Evolutionary conservation across 1,284 basidiomycete genomes (phyloP).

Genomic region (Rhizoctonia solani): DNA sequence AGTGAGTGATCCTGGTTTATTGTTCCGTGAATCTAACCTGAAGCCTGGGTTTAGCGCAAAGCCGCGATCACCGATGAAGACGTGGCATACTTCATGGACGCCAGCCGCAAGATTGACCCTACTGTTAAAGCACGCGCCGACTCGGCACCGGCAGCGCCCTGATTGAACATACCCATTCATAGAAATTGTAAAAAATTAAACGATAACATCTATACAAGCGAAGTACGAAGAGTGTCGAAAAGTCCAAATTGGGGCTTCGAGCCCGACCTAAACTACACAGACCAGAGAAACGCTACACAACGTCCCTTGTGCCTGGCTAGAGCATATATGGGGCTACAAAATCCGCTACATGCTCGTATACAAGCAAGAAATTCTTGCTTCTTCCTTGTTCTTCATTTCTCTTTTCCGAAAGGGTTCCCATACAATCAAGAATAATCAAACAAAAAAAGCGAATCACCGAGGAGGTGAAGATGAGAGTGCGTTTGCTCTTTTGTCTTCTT

Average conservation of each 20-base stretch:
- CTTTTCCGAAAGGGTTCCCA: background rate
- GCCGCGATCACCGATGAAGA: constrained; percentile 80
- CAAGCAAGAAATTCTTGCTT: background rate
- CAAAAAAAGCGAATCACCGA: background rate
- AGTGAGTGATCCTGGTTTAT: constrained; percentile 52
- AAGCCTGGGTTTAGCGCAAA: constrained; percentile 66
- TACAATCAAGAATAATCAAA: constrained; percentile 31
- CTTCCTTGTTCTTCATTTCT: background rate
- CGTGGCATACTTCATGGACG: constrained; percentile 83
- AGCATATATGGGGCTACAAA: too few relatives aligned
- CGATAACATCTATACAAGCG: constrained; percentile 5
- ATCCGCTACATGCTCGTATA: background rate
- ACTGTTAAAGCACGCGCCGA: constrained; percentile 21
- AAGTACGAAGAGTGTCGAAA: background rate
- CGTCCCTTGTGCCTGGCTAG: background rate
- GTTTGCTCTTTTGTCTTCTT: constrained; percentile 5
- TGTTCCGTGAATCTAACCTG: background rate
- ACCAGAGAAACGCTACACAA: constrained; percentile 6
- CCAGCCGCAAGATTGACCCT: constrained; percentile 75
- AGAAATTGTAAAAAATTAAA: constrained; percentile 9
- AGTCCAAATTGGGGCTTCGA: constrained; percentile 18
- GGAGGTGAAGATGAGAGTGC: background rate
- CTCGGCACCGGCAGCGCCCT: background rate
- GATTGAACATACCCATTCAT: constrained; percentile 1
- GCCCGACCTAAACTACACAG: constrained; percentile 27